Evolutionary conservation across 2,329 filamentous ascomycete species (phyloP), one percentile per base, ranked within the genome.

Genomic region (Dendrostoma leiphaemia): DNA sequence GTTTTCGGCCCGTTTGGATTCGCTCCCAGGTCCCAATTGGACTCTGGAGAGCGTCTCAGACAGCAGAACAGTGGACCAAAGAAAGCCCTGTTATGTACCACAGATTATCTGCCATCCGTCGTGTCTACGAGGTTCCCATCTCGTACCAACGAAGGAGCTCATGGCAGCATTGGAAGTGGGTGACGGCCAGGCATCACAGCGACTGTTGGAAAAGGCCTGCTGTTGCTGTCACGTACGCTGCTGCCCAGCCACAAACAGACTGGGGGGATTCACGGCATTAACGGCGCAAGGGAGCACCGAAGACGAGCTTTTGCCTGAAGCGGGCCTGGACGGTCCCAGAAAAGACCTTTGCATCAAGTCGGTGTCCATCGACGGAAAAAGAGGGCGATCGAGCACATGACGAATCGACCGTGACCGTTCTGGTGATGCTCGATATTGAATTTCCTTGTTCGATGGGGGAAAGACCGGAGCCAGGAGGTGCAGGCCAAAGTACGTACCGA

Each of bases 21-120:
- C 28, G 44, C 44, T 34, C 28, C 44, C 32, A 37, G 44, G 34
- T 46, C 17, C 44, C n/a, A n/a, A n/a, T n/a, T n/a, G n/a, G n/a
- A 46, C 24, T 34, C 19, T 32, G 34, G 13, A 19, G 34, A 26
- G 37, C 35, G 45, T 47, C 56, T 56, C 53, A 51, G 45, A 47
- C 53, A 32, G 17, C 24, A 26, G 19, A 8, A 38, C 24, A 10
- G 24, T 15, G 15, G 34, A 37, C 34, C 34, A 12, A 37, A 17
- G 13, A 15, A 37, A 12, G 34, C 34, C 34, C 13, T 37, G 17
- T n/a, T 15, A 37, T n/a, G n/a, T n/a, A n/a, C n/a, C n/a, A n/a
- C n/a, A n/a, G n/a, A n/a, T n/a, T n/a, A n/a, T n/a, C n/a, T n/a
- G n/a, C n/a, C n/a, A n/a, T n/a, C n/a, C n/a, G n/a, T n/a, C n/a